phyloP scores from a whole-genome alignment of 305 asterid genomes.

The Ruellia speciosa region DNA sequence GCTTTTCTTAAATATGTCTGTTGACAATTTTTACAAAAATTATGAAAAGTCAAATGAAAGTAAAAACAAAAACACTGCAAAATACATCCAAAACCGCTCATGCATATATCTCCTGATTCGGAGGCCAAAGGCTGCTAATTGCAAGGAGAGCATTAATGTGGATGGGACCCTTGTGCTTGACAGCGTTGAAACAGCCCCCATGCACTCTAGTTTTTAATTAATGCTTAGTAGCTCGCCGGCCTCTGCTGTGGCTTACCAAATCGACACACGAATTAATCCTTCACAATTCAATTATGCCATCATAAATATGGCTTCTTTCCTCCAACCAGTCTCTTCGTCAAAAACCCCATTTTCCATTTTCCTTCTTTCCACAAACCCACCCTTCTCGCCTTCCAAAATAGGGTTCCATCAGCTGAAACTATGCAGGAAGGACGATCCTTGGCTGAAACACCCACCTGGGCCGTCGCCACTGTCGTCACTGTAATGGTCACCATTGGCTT shows the following conservation, averaged over 20 bases:
- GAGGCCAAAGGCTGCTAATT: no score
- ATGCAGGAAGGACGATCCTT: slow-evolving; percentile 45
- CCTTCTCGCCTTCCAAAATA: no score
- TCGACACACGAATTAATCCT: background rate
- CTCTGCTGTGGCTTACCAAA: background rate
- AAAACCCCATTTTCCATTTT: no score
- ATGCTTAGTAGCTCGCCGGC: no score
- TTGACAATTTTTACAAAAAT: no score
- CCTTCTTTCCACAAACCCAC: no score
- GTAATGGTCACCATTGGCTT: slow-evolving; percentile 54
- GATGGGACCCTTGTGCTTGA: background rate
- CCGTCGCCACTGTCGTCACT: slow-evolving; percentile 60
- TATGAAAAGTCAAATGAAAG: no score
- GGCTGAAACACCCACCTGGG: slow-evolving; percentile 83
- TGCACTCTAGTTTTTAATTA: background rate
- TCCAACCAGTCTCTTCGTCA: no score
- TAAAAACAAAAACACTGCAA: no score
- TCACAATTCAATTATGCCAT: background rate
- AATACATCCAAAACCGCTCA: no score
- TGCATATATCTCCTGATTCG: no score
- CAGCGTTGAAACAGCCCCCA: background rate
- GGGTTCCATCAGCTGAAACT: no score
- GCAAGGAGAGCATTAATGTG: background rate
- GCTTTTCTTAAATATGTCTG: background rate
- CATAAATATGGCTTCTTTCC: background rate